Base-by-base conservation (phyloP, 2,329 filamentous ascomycete species). In the Coniochaeta pulveracea region DNA sequence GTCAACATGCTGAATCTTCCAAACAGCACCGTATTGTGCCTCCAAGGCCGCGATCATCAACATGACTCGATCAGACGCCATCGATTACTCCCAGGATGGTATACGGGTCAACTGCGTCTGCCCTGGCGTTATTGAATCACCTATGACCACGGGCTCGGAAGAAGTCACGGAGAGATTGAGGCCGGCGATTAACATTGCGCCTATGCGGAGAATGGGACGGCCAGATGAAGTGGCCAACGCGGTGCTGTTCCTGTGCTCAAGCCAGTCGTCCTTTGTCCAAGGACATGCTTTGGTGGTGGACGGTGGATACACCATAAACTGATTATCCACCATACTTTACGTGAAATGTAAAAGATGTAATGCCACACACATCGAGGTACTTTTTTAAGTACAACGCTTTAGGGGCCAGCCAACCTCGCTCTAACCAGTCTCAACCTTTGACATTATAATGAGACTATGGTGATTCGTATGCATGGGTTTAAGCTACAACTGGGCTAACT, bases 21-120 rank as follows among this genome's bases (percentile, higher is more conserved):
- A 21, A 12, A 25, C 27, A 69, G 68, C 68, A 8, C 59, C 67
- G 2, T 76, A 75, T 39, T 73, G 66, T 34, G 66, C 63, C 0
- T 72, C 68, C 4, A 77, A 76, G 40, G 63, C 69, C 10, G 72
- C 70, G 0, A 61, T 76, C 2, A 65, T 76, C 32, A 67, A 64
- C 15, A 62, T 76, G 62, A 76, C 72, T 0, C 55, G 63, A 5
- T 56, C 65, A 1, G 70, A 72, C 40, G 69, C 67, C 2, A 70
- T 72, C 14, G 65, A 76, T 40, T 73, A 74, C 43, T 65, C 69
- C 0, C 36, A 34, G n/a, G 52, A 59, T 23, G 47, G 46, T 2
- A 57, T 60, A 30, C 45, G 57, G 10, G 44, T 60, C 16, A 60
- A 58, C 31, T 56, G 52, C 30, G 53, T 58, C 7, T 57, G 54